Conservation (phyloP, 768 basidiomycete genomes). For the Auriculariales sp. region DNA sequence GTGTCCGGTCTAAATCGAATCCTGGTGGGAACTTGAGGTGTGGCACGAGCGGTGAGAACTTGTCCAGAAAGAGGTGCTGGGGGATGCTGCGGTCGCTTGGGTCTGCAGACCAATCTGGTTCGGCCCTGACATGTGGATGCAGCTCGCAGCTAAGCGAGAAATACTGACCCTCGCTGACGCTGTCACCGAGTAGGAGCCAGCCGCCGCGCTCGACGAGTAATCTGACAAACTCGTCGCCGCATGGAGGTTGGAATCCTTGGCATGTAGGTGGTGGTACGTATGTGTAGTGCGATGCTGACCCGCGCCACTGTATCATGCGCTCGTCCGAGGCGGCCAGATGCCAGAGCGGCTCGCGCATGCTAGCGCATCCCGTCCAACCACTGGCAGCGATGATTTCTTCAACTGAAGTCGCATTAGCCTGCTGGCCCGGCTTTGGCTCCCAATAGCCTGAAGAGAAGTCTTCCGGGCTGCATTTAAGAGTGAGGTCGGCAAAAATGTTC, state of each 20-base stretch:
- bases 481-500: neutral
- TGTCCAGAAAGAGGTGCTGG: conserved; percentile 47
- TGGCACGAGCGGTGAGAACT: conserved; percentile 33
- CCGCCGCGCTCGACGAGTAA: conserved; percentile 56
- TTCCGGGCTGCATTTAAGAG: conserved; percentile 18
- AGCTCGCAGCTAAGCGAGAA: conserved; percentile 56
- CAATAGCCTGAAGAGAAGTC: conserved; percentile 25
- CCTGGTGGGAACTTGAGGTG: conserved; percentile 29
- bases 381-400: conserved; percentile 35
- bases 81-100: conserved; percentile 47
- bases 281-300: conserved; percentile 20
- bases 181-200: conserved; percentile 57
- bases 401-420: conserved; percentile 21
- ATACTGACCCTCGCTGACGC: conserved; percentile 59
- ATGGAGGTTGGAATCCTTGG: conserved; percentile 29
- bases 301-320: conserved; percentile 39
- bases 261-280: conserved; percentile 39
- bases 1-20: conserved; percentile 42
- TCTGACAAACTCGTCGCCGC: conserved; percentile 29
- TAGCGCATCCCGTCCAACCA: conserved; percentile 50
- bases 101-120: conserved; percentile 41
- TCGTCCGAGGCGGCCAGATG: conserved; percentile 42
- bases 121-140: conserved; percentile 51
- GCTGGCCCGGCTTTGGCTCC: conserved; percentile 20
- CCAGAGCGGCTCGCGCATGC: conserved; percentile 47